Conservation (phyloP, 2,329 filamentous ascomycete genomes). For the Aspergillus unguis region DNA sequence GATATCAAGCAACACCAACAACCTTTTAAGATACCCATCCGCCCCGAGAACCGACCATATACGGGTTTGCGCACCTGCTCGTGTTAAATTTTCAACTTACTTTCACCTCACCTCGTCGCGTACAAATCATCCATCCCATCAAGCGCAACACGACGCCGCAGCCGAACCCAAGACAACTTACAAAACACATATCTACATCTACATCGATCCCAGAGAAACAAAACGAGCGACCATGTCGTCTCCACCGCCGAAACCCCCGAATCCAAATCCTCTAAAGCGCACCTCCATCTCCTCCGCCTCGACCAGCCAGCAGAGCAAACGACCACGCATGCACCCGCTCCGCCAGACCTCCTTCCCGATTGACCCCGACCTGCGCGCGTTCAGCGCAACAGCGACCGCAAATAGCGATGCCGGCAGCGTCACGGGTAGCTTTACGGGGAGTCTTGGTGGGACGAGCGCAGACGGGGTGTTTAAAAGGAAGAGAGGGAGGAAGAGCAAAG, state of each 20-base stretch:
- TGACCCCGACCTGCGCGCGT: conserved; percentile 30
- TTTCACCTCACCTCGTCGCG: background rate
- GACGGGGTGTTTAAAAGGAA: conserved; percentile 38
- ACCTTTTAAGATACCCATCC: background rate
- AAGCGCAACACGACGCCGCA: background rate
- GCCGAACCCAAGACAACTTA: background rate
- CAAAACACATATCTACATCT: background rate
- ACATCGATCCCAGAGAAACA: background rate
- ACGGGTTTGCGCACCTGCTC: too few species aligned
- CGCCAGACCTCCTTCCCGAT: conserved; percentile 47
- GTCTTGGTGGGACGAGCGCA: conserved; percentile 36
- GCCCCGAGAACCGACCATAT: too few species aligned
- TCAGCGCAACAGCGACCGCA: conserved; percentile 21
- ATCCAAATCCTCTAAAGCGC: conserved; percentile 40
- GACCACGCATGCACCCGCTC: conserved; percentile 44
- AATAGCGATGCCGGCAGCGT: conserved; percentile 40
- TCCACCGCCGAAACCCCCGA: conserved; percentile 26
- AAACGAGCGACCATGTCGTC: conserved; percentile 31
- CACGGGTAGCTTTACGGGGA: conserved; percentile 43
- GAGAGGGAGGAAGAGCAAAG: conserved; percentile 38
- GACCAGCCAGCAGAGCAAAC: conserved; percentile 30
- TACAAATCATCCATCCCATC: background rate
- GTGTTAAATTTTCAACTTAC: background rate
- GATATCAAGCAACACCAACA: background rate
- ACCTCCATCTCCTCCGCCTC: conserved; percentile 39